These are phyloP conservation scores for Bonia amplexicaulis DNA, from an alignment of 176 grass and related monocot genomes.

Conservation along the genomic window DNA sequence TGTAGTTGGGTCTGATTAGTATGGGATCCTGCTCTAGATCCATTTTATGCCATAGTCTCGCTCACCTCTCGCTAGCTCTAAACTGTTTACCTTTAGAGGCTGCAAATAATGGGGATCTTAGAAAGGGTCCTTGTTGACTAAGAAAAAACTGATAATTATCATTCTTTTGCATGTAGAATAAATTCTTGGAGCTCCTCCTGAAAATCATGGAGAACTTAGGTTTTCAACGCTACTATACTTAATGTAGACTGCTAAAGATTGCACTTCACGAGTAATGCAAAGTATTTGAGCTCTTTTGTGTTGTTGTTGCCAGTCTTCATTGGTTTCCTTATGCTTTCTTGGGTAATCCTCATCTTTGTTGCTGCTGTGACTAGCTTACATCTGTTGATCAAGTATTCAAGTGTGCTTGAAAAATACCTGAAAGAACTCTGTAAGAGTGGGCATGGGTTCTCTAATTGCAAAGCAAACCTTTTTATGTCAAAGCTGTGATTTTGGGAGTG, in stretches of 20 bases:
- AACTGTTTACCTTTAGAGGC: neutral
- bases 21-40: neutral
- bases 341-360: neutral
- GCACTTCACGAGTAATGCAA: neutral
- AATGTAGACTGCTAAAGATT: neutral
- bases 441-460: neutral
- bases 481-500: neutral
- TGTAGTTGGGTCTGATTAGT: neutral
- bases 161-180: neutral
- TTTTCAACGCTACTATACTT: neutral
- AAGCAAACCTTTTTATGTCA: slow-evolving; percentile 14
- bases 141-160: neutral
- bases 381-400: neutral
- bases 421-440: neutral
- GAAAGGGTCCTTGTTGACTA: neutral
- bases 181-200: neutral
- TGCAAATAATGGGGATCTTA: slow-evolving; percentile 17
- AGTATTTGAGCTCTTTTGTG: neutral
- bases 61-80: neutral
- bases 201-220: neutral
- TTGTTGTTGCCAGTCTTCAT: neutral
- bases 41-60: neutral
- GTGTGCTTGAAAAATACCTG: neutral
- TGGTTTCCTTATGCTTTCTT: neutral
- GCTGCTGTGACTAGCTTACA: neutral